Evolutionary conservation across 257 asterid species (phyloP).

Genomic region (Rhazya stricta): DNA sequence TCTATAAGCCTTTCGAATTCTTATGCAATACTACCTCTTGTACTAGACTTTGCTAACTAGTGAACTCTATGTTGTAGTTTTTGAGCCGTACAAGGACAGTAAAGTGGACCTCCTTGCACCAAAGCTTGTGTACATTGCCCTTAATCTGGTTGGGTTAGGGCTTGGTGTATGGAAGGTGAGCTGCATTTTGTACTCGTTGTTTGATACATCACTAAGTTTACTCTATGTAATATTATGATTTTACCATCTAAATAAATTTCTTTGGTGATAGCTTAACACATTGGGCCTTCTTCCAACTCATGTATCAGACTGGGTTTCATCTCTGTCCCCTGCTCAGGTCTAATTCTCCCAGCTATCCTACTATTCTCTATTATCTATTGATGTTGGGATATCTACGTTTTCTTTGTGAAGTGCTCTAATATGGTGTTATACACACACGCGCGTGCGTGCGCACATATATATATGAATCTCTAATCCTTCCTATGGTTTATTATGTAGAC

Average conservation of each 20-base stretch:
- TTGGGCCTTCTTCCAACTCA: constrained; percentile 99
- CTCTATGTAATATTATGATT: constrained; percentile 5
- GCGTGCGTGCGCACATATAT: neutral
- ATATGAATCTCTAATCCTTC: neutral
- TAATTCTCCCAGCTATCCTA: constrained; percentile 3
- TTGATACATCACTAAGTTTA: neutral
- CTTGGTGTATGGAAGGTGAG: constrained; percentile 93
- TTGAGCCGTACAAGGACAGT: constrained; percentile 91
- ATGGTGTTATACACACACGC: too few species aligned
- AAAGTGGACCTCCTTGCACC: constrained; percentile 79
- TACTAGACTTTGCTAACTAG: constrained; percentile 12
- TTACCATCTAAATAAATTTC: neutral
- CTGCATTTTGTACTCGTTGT: constrained; percentile 10
- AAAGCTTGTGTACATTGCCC: constrained; percentile 67
- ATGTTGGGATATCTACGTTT: neutral
- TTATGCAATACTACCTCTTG: neutral
- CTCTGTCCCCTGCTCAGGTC: constrained; percentile 98
- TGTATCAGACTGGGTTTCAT: constrained; percentile 95
- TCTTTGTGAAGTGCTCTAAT: neutral
- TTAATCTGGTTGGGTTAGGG: constrained; percentile 85
- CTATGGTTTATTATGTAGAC: too few species aligned
- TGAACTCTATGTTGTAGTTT: constrained; percentile 45
- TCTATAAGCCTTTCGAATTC: neutral
- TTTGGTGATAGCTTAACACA: constrained; percentile 69
- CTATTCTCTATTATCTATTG: neutral